A percentile compares a stretch with the other conserved stretches of the same genome.
These are phyloP conservation scores for Colletotrichum lupini DNA, from an alignment of 2,329 filamentous ascomycete genomes.

Conservation along the genomic window DNA sequence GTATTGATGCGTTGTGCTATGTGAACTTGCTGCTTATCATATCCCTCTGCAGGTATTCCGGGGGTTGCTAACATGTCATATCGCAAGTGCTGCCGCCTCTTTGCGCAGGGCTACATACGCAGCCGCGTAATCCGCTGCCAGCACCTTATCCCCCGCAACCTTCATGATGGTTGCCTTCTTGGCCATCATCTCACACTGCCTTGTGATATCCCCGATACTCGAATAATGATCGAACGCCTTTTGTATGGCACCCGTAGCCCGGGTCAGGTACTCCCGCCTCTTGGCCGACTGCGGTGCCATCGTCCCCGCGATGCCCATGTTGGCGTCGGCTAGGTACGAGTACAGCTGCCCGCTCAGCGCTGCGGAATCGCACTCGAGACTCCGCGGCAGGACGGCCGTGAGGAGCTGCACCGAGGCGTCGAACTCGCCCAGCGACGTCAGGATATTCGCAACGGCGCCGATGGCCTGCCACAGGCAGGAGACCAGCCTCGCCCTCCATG, in stretches of 20 bases:
- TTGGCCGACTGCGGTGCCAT: conserved; percentile 53
- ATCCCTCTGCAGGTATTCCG: background rate
- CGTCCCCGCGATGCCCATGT: conserved; percentile 79
- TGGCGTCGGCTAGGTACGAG: conserved; percentile 77
- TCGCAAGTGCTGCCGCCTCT: conserved; percentile 29
- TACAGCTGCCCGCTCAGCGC: conserved; percentile 75
- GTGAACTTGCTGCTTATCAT: background rate
- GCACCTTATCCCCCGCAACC: conserved; percentile 70
- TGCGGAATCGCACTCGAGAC: conserved; percentile 76
- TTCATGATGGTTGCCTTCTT: conserved; percentile 85
- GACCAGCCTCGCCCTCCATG: conserved; percentile 76
- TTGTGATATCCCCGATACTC: conserved; percentile 73
- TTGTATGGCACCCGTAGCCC: conserved; percentile 70
- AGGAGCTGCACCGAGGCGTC: conserved; percentile 73
- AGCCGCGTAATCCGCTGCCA: conserved; percentile 75
- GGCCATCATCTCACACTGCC: conserved; percentile 81
- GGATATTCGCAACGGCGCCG: conserved; percentile 73
- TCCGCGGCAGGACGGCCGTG: conserved; percentile 77
- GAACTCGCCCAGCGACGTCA: conserved; percentile 79
- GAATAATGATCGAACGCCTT: conserved; percentile 73
- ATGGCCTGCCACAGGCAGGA: conserved; percentile 79
- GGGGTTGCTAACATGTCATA: background rate
- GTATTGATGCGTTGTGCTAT: background rate
- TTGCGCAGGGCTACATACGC: conserved; percentile 70
- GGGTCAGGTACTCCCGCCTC: conserved; percentile 66